Evolutionary conservation across 805 yeast species (phyloP), one percentile per base, ranked within the genome.

Genomic region (Hyphopichia homilentoma): DNA sequence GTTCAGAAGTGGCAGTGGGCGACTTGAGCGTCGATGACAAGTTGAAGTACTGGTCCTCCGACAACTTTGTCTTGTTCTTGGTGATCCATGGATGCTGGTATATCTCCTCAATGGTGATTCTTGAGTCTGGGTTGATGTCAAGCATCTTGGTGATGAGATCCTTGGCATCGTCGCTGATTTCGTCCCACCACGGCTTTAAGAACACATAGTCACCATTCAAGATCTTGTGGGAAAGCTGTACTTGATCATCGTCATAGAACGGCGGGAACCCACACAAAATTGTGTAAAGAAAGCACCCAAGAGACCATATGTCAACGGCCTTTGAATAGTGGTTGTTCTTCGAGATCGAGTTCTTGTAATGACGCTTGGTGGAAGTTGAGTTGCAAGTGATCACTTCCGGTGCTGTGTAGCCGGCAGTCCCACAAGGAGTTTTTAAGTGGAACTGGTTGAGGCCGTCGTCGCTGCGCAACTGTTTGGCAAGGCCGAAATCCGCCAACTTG

Each of bases 181-280:
- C 94, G 57, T 84, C 93, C 86, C 93, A 84, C 95, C 95, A 84
- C 2, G 95, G 95, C 38, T 73, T 62, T 33, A 84, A 62, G 52
- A 83, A 84, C n/a, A 76, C 73, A 55, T 73, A 84, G 35, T 83
- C 80, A 21, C 93, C 94, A 29, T 67, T 68, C 8, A 83, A 67
- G 20, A 83, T 85, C 52, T 84, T 84, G 34, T 70, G 70, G 4
- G 88, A 79, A 28, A 84, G 62, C 30, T 65, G 68, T 40, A 68
- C 68, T 3, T 78, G 69, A 47, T 82, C 81, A 39, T 80, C 84
- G 45, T 85, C 90, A 51, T 78, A 81, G 49, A 80, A 80, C 11
- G 87, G 87, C 1, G 87, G 86, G 48, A 81, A 80, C 0, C 87
- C 87, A 53, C 84, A 80, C 32, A 81, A 63, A 33, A 80, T 60